These are phyloP conservation scores for Trichosanthes cucumerina DNA, from an alignment of 306 rosid species.

Conservation along the genomic window DNA sequence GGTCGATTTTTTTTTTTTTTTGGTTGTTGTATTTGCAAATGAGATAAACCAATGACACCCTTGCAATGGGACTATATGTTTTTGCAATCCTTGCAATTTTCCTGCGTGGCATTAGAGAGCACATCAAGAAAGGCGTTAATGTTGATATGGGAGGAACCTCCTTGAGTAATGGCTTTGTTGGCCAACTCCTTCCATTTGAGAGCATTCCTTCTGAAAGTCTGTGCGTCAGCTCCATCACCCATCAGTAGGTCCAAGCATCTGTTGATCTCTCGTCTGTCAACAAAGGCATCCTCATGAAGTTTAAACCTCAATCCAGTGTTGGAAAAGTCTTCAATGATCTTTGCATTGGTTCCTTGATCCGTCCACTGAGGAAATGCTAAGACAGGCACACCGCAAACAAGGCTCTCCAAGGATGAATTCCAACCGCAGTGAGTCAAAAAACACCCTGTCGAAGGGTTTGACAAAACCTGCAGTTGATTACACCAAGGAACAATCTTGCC, in stretches of 20 bases:
- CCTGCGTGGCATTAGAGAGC: no score
- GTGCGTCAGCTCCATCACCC: slow-evolving; percentile 11
- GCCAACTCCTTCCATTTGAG: slow-evolving; percentile 25
- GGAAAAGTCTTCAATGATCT: slow-evolving; percentile 1
- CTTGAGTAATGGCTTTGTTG: slow-evolving; percentile 6
- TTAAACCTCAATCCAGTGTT: neutral
- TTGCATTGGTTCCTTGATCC: slow-evolving; percentile 10
- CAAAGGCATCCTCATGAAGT: neutral
- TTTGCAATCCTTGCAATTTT: no score
- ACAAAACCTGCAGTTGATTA: slow-evolving; percentile 5
- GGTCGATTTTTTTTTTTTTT: no score
- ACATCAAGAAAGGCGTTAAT: slow-evolving; percentile 8
- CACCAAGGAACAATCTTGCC: slow-evolving; percentile 16
- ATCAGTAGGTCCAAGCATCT: slow-evolving; percentile 14
- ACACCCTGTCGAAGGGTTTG: neutral
- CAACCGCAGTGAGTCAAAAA: slow-evolving; percentile 10
- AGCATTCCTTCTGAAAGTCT: slow-evolving; percentile 18
- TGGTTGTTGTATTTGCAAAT: no score
- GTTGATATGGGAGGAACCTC: slow-evolving; percentile 21
- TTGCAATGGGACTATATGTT: no score
- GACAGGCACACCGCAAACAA: neutral
- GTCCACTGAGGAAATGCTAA: slow-evolving; percentile 14
- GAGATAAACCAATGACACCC: no score
- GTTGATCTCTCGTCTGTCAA: slow-evolving; percentile 1
- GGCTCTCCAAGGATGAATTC: slow-evolving; percentile 11